Evolutionary conservation across 352 stramenopile genomes (phyloP).

Genomic region (Phytopythium helicoides): DNA sequence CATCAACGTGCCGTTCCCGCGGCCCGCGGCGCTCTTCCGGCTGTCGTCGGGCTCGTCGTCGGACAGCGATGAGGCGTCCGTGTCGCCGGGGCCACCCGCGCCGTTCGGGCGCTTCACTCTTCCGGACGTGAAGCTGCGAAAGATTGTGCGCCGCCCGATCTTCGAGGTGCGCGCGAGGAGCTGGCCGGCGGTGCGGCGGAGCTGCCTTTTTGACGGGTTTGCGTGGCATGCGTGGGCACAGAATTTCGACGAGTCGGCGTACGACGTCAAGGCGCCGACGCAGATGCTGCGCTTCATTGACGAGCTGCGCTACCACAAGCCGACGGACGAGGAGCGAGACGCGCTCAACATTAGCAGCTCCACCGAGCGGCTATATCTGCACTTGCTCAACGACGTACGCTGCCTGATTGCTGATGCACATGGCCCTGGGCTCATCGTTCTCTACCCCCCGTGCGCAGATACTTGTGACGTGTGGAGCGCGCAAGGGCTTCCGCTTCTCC

Average conservation of each 20-base stretch:
- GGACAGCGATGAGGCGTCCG: constrained; percentile 9
- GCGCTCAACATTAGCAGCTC: constrained; percentile 72
- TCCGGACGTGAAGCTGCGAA: constrained; percentile 58
- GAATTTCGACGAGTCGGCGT: constrained; percentile 75
- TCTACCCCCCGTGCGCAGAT: constrained; percentile 37
- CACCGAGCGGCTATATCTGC: constrained; percentile 70
- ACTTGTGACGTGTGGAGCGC: constrained; percentile 65
- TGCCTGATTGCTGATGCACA: background rate
- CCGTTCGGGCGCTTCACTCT: constrained; percentile 33
- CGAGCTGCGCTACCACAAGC: constrained; percentile 81
- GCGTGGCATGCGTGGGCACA: constrained; percentile 9
- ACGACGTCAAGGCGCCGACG: constrained; percentile 64
- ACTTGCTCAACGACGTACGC: constrained; percentile 72
- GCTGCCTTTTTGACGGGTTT: no score
- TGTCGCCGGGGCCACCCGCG: constrained; percentile 3
- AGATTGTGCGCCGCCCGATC: constrained; percentile 63
- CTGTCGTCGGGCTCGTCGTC: constrained; percentile 22
- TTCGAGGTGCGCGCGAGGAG: constrained; percentile 80
- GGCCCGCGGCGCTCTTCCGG: constrained; percentile 34
- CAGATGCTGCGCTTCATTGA: constrained; percentile 85
- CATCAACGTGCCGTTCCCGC: constrained; percentile 29
- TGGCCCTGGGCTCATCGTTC: background rate
- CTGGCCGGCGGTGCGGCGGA: no score
- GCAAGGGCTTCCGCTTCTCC: constrained; percentile 79
- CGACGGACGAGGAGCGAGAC: constrained; percentile 63